These are phyloP conservation scores for Xanthoceras sorbifolium DNA, from an alignment of 345 rosid species.

Conservation along the genomic window DNA sequence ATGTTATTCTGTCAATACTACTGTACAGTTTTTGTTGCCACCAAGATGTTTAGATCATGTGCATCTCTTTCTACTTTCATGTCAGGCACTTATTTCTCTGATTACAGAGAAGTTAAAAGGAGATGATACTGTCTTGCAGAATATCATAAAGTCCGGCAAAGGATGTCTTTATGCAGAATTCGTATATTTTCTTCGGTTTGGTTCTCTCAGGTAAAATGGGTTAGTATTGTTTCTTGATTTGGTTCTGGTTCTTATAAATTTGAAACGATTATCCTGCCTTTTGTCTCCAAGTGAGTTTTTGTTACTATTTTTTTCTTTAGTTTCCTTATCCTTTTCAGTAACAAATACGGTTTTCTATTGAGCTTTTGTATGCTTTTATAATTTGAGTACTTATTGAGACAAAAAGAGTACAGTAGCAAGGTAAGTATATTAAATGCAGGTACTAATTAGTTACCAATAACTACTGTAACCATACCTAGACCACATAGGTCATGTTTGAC, in stretches of 20 bases:
- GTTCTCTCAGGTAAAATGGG: slow-evolving; percentile 47
- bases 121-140: slow-evolving; percentile 55
- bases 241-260: neutral
- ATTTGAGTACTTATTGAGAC: neutral
- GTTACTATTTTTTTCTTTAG: neutral
- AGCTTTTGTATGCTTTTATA: neutral
- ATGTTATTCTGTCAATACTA: neutral
- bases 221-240: neutral
- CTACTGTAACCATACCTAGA: neutral
- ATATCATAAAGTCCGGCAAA: slow-evolving; percentile 77
- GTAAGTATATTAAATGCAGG: neutral
- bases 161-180: slow-evolving; percentile 81
- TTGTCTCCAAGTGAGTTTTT: neutral
- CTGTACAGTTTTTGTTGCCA: neutral
- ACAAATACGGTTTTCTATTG: neutral
- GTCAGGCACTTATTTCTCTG: slow-evolving; percentile 58
- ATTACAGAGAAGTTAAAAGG: slow-evolving; percentile 65
- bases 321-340: neutral
- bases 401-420: neutral
- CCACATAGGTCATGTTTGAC: no score
- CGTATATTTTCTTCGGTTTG: slow-evolving; percentile 59
- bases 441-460: neutral
- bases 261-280: neutral
- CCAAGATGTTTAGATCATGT: slow-evolving; percentile 8
- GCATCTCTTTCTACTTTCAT: slow-evolving; percentile 4